Base-by-base conservation (phyloP, 768 basidiomycete species). In the Roridomyces roridus region DNA sequence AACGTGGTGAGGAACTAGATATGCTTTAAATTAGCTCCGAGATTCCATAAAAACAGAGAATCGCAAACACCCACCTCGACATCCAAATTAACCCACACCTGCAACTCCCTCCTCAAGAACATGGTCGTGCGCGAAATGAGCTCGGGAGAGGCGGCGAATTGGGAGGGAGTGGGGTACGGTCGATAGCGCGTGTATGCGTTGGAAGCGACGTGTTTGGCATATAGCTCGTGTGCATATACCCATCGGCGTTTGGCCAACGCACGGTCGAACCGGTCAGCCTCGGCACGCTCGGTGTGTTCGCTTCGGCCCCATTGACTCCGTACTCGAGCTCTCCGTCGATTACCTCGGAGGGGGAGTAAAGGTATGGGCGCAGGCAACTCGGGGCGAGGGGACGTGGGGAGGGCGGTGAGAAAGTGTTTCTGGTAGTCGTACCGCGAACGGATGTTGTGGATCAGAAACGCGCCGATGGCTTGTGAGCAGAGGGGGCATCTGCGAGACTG, bases 191-290 rank as follows among this genome's bases (percentile, higher is more conserved):
- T 96, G 65, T 83, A 87, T 1, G 84, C 68, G 65, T 97, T 98
- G 26, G 92, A 94, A 4, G 92, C 95, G 46, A 97, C 86, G 68
- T 98, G 95, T 83, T 96, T 97, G 14, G 89, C 93, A 66, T 91
- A 96, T 6, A 96, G 73, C 56, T 84, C 73, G 60, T 92, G 85
- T 37, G 83, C 76, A 67, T 96, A 97, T 21, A 97, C 77, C 89
- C 91, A 91, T 57, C 85, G 79, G 42, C 95, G 78, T 59, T 81
- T 83, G 28, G 81, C 79, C 36, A 96, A 84, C 1, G 92, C 90
- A 11, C 84, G 74, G 55, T 94, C 88, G 25, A 96, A 79, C 50
- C 85, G 85, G 68, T 94, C 92, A 3, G 73, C 78, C 54, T 86
- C 83, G 49, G 85, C 83, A 44, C 77, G 70, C 46, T 82, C 77